Evolutionary conservation across 2,329 filamentous ascomycete genomes (phyloP), one percentile per base, ranked within the genome.

Genomic region (Fusarium circinatum): DNA sequence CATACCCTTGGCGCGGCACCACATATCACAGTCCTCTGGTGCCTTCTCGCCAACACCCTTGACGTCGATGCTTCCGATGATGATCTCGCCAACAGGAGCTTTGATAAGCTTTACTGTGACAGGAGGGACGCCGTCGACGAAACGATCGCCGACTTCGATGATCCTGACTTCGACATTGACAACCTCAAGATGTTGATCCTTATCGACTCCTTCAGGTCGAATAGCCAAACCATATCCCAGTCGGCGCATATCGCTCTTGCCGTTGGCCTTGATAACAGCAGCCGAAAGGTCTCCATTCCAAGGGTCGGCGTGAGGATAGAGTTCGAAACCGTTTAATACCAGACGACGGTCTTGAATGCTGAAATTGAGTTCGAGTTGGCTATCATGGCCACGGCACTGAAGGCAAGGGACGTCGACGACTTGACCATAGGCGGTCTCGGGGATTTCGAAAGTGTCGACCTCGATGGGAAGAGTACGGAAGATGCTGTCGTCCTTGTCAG

Each of bases 31-130:
- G 18, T 79, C 49, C 26, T 62, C 65, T 20, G 48, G 48, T 8
- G 44, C 41, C 38, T 67, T 64, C 47, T 48, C 48, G 5, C 58
- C 56, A 26, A 79, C 71, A 17, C 82, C 78, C 72, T 80, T 81
- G 52, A 83, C 80, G 57, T 85, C 81, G 45, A 89, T 81, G 47
- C 82, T 82, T 48, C 83, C 85, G 72, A 93, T 89, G 79, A 89
- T 80, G 42, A 93, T 83, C 55, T 88, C 86, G 61, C 86, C 86
- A 22, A 82, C 82, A 8, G 86, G 84, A 2, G 88, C 89, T 83
- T 91, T 88, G 79, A 94, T 84, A 24, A 94, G 83, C 75, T 88
- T 88, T 51, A 93, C 83, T 51, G 88, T 86, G 65, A 94, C 85
- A 34, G 83, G 83, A 42, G 88, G 86, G 30, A 91, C 83, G 30